Evolutionary conservation across 345 rosid genomes (phyloP), one percentile per base, ranked within the genome.

Genomic region (Boechera stricta): DNA sequence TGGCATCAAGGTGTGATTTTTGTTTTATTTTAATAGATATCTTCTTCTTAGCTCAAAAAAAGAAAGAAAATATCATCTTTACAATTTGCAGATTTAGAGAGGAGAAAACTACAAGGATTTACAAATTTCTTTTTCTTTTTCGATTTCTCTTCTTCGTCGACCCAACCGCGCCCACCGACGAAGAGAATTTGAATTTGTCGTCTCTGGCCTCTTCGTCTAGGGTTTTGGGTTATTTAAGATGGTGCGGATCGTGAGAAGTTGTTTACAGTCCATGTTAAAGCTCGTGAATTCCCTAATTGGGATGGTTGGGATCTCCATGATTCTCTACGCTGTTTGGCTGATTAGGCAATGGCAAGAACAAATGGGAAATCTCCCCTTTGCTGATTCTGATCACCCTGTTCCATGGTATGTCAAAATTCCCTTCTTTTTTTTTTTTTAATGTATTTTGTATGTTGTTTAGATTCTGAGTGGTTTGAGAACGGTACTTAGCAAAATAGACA

Each of bases 261-360:
- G 92, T 81, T 45, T 86, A 15, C 96, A 89, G 82, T 91, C 98
- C 7, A 35, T 84, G 47, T 54, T 92, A 80, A 95, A 95, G 86
- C 74, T 92, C 76, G 74, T 88, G 78, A 95, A 95, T 84, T 88
- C 88, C 10, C 28, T 87, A 32, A 69, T 86, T 7, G 99, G 97
- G 29, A 91, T 95, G 94, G 90, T 86, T 77, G 99, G 98, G n/a
- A 38, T 90, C 35, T 91, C 89, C 24, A 84, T 86, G 93, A 74
- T 95, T 12, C 55, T 93, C 66, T 90, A 88, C 77, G 77, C 88
- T 11, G 82, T 86, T 63, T 93, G 98, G 98, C 79, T 92, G 29
- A 81, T 91, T 60, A 81, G 87, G 81, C 86, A 80, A 73, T 93
- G 98, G 98, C 81, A 85, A 71, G 83, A 84, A 68, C 82, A 88